phyloP scores from a whole-genome alignment of 2,329 filamentous ascomycete species.

The Colletotrichum kahawae region DNA sequence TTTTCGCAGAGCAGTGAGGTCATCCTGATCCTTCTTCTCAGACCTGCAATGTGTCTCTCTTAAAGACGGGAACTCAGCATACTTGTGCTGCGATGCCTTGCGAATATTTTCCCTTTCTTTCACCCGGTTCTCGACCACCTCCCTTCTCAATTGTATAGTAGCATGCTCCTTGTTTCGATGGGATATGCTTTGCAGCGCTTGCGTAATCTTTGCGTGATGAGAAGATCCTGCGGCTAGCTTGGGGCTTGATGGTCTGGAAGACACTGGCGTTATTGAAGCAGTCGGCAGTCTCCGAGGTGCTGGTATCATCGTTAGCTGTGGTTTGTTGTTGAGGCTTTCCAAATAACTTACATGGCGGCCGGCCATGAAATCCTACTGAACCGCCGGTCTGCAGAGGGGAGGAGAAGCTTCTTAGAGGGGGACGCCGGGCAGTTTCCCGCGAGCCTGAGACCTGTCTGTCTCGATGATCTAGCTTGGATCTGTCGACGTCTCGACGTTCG shows the following conservation, averaged over 20 bases:
- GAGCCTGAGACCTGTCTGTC: background rate
- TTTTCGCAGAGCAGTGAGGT: background rate
- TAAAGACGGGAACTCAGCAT: constrained; percentile 10
- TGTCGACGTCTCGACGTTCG: background rate
- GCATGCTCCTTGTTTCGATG: background rate
- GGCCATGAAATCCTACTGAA: background rate
- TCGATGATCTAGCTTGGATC: background rate
- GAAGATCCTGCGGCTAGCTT: background rate
- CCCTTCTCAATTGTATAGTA: background rate
- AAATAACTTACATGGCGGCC: background rate
- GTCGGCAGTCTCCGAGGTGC: background rate
- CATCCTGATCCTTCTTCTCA: constrained; percentile 1
- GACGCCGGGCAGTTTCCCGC: background rate
- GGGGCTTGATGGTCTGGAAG: background rate
- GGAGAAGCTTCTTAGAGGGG: background rate
- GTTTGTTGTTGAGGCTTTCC: background rate
- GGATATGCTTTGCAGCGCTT: background rate
- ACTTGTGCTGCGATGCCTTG: background rate
- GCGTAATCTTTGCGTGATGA: background rate
- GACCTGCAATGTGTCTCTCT: background rate
- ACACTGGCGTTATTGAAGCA: background rate
- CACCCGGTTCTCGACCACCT: background rate
- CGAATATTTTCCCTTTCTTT: background rate
- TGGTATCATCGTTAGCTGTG: background rate
- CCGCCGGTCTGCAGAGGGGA: background rate